Evolutionary conservation across 805 yeast species (phyloP), one percentile per base, ranked within the genome.

Genomic region (Candida fluviatilis): DNA sequence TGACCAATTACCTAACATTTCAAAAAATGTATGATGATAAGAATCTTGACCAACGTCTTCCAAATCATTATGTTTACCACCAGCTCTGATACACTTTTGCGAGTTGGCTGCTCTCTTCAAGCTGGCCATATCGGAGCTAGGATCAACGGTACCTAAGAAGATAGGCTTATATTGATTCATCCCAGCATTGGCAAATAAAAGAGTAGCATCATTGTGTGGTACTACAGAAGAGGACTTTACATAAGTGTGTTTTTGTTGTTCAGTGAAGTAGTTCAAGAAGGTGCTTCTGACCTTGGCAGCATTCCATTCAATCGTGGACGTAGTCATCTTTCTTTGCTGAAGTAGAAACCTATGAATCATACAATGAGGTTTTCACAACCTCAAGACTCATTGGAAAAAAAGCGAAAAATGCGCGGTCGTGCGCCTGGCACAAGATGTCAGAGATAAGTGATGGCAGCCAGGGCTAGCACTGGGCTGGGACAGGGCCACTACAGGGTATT

Each of bases 1-100:
- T 5, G 99, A 93, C 99, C 99, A 93, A 74, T 93, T 93, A 56
- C 99, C 99, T 66, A 93, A 77, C 99, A 93, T 93, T 70, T 93
- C 99, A 53, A 93, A 93, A 59, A 95, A 95, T 13, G 99, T 93
- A 64, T 93, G 99, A 63, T 93, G 99, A 60, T 93, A 93, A 37
- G 95, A 87, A 66, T 93, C 99, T 57, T 84, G 81, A 47, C 99
- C 99, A 35, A 93, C 99, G 64, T 93, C 99, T 61, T 93, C 99
- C 58, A 93, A 78, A 69, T 93, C 99, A 52, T 84, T 84, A 66
- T 93, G 99, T 66, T 93, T 93, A 63, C 99, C 99, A 65, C 99
- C 99, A 23, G 99, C 99, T 71, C 99, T 82, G 55, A 93, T 91
- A 76, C 98, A 93, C 65, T 93, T 93, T 60, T 93, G 99, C 12